These are phyloP conservation scores for Penicillium canariense DNA, from an alignment of 495 filamentous ascomycete genomes.

Conservation along the genomic window DNA sequence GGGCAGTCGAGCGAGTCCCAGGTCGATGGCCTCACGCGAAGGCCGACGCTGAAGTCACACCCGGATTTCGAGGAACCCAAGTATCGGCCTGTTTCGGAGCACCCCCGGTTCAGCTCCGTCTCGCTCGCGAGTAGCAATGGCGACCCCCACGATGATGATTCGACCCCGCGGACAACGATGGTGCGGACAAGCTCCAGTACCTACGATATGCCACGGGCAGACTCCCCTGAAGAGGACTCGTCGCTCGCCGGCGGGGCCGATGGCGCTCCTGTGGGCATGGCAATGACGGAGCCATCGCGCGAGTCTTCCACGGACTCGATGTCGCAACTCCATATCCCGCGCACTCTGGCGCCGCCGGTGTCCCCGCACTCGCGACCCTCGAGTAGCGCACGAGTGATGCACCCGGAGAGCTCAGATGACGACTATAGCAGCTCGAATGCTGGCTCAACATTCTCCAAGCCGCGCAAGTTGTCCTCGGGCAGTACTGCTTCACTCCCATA, in stretches of 20 bases:
- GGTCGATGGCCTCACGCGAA: slow-evolving; percentile 28
- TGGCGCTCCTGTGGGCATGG: slow-evolving; percentile 19
- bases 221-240: slow-evolving; percentile 48
- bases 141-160: slow-evolving; percentile 33
- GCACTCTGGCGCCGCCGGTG: slow-evolving; percentile 53
- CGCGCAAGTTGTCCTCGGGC: slow-evolving; percentile 62
- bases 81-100: slow-evolving; percentile 67
- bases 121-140: slow-evolving; percentile 49
- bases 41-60: slow-evolving; percentile 42
- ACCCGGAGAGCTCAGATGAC: slow-evolving; percentile 64
- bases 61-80: slow-evolving; percentile 60
- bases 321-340: slow-evolving; percentile 44
- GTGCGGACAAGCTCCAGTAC: slow-evolving; percentile 25
- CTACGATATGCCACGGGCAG: slow-evolving; percentile 44
- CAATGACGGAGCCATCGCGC: slow-evolving; percentile 28
- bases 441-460: slow-evolving; percentile 51
- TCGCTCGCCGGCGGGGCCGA: slow-evolving; percentile 15
- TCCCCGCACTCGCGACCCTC: slow-evolving; percentile 55
- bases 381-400: slow-evolving; percentile 54
- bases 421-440: slow-evolving; percentile 53
- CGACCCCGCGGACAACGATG: slow-evolving; percentile 30
- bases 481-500: slow-evolving; percentile 61
- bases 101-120: slow-evolving; percentile 68
- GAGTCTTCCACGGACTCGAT: slow-evolving; percentile 46
- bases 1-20: slow-evolving; percentile 46